A percentile compares a stretch with the other conserved stretches of the same genome.
Conservation (phyloP, 2,329 filamentous ascomycete species). For the Aspergillus costaricaensis region DNA sequence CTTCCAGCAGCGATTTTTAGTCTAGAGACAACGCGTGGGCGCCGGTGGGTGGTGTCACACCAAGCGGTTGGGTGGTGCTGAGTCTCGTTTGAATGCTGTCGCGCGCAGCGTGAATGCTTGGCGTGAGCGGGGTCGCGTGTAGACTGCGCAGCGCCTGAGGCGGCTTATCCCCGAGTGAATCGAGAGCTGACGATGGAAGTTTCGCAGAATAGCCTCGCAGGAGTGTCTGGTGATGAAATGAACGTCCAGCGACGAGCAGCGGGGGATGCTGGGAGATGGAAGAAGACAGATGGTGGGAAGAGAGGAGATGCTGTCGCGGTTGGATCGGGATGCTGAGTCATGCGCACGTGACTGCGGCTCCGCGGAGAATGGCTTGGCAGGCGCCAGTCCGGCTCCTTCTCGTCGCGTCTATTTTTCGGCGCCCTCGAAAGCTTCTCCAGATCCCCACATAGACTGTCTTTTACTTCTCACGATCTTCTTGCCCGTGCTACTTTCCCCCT, state of each 20-base stretch:
- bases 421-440: constrained; percentile 24
- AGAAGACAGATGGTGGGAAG: constrained; percentile 9
- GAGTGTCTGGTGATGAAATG: neutral
- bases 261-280: constrained; percentile 3
- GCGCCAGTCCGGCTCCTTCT: constrained; percentile 20
- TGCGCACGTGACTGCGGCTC: constrained; percentile 25
- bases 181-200: neutral
- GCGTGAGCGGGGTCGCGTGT: constrained; percentile 35
- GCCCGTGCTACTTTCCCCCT: neutral
- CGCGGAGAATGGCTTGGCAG: constrained; percentile 23
- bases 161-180: neutral
- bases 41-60: constrained; percentile 18
- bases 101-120: constrained; percentile 29
- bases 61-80: constrained; percentile 16
- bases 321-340: constrained; percentile 17
- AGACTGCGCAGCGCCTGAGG: constrained; percentile 3
- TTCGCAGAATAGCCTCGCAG: neutral
- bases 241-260: constrained; percentile 1
- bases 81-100: constrained; percentile 25
- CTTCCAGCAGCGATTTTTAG: constrained; percentile 22
- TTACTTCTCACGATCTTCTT: constrained; percentile 7
- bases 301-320: constrained; percentile 15
- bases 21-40: constrained; percentile 22
- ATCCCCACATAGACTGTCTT: constrained; percentile 24
- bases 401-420: constrained; percentile 24